phyloP scores from a whole-genome alignment of 148 eudicot genomes.

The Polygonum aviculare region DNA sequence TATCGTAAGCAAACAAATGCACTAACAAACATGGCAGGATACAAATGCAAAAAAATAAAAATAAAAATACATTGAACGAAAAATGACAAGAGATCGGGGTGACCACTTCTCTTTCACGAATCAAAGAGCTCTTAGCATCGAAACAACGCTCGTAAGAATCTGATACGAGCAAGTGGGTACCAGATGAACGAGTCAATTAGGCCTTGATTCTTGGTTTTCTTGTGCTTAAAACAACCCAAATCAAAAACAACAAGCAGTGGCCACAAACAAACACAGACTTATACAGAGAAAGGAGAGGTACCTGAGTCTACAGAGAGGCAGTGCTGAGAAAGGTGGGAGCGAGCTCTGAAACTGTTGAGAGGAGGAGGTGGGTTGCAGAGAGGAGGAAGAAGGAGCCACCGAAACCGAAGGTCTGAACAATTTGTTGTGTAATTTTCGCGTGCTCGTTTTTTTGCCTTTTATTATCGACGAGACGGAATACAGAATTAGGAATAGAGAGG shows the following conservation, averaged over 20 bases:
- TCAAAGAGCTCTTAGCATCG: conserved; percentile 2
- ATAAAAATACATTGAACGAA: too few relatives aligned
- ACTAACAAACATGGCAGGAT: not conserved
- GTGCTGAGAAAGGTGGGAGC: not conserved
- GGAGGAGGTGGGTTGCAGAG: not conserved
- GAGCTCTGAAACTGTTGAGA: not conserved
- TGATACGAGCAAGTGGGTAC: not conserved
- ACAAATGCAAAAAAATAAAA: not conserved
- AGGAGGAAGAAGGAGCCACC: not conserved
- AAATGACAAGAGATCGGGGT: not conserved
- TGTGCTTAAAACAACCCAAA: conserved; percentile 2
- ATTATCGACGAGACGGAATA: not conserved
- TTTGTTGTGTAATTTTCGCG: not conserved
- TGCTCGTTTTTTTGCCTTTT: not conserved
- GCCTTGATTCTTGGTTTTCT: conserved; percentile 2
- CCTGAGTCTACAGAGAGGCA: not conserved
- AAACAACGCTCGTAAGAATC: not conserved
- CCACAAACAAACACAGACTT: not conserved
- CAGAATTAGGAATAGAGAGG: not conserved
- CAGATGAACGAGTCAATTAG: not conserved
- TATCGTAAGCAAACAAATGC: not conserved
- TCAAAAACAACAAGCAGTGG: not conserved
- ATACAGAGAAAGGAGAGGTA: not conserved
- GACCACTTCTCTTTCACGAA: not conserved
- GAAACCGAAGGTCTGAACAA: not conserved